phyloP scores from a whole-genome alignment of 1,284 basidiomycete genomes.

The Tilletia caries region DNA sequence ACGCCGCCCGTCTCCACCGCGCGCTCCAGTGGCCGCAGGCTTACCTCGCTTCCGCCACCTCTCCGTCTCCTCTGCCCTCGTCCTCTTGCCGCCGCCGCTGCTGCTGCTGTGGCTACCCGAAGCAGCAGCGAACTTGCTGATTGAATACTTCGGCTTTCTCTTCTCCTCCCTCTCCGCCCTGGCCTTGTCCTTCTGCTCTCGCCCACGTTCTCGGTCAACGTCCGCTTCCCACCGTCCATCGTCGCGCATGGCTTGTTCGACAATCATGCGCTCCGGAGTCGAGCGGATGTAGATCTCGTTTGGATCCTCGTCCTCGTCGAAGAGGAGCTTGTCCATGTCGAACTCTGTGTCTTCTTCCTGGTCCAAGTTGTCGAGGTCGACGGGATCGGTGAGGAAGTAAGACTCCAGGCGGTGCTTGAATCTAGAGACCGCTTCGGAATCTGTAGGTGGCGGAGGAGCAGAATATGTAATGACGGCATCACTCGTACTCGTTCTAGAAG shows the following conservation, averaged over 20 bases:
- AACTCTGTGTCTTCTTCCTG: background rate
- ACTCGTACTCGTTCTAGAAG: background rate
- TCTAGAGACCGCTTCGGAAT: background rate
- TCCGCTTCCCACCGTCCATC: slow-evolving; percentile 1
- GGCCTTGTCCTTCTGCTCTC: background rate
- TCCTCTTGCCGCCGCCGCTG: background rate
- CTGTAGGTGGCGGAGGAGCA: background rate
- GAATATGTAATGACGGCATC: background rate
- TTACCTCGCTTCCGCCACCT: too few relatives aligned
- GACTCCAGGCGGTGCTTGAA: background rate
- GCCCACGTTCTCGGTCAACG: background rate
- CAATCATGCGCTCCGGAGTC: background rate
- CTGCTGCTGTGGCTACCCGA: too few relatives aligned
- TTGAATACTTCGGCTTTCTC: background rate
- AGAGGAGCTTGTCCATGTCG: background rate
- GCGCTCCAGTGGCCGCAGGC: too few relatives aligned
- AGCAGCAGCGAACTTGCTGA: background rate
- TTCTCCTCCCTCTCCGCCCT: slow-evolving; percentile 4
- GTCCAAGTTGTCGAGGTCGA: background rate
- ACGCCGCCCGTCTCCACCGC: too few relatives aligned
- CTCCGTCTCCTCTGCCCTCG: too few relatives aligned
- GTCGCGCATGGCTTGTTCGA: background rate
- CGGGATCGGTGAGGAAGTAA: background rate
- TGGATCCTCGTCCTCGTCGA: background rate
- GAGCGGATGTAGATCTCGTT: slow-evolving; percentile 1